Evolutionary conservation across 345 rosid species (phyloP).

Genomic region (Hibiscus trionum): DNA sequence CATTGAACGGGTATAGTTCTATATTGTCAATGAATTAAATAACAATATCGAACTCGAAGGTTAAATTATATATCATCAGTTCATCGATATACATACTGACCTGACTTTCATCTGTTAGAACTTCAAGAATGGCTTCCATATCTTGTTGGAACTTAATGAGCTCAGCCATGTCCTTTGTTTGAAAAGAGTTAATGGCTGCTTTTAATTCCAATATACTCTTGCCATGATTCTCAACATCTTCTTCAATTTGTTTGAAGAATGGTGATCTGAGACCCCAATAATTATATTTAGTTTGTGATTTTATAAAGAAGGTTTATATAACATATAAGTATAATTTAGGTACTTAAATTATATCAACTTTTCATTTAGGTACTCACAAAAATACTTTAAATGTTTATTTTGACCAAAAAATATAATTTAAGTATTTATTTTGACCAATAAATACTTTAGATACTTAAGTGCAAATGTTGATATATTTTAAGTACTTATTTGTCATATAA

Average conservation of each 20-base stretch:
- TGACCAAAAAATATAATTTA: too few relatives aligned
- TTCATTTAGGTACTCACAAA: too few relatives aligned
- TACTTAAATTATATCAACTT: too few relatives aligned
- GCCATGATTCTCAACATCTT: constrained; percentile 43
- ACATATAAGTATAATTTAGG: too few relatives aligned
- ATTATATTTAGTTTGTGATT: background rate
- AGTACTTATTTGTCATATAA: too few relatives aligned
- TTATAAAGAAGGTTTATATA: background rate
- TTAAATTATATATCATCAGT: background rate
- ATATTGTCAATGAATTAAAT: too few relatives aligned
- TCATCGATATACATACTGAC: constrained; percentile 19
- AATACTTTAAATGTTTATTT: too few relatives aligned
- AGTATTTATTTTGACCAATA: too few relatives aligned
- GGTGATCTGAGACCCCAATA: constrained; percentile 36
- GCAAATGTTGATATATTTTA: too few relatives aligned
- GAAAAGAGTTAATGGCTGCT: constrained; percentile 30
- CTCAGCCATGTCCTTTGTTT: constrained; percentile 48
- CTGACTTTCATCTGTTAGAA: constrained; percentile 68
- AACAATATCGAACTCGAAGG: too few relatives aligned
- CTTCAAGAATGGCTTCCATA: constrained; percentile 48
- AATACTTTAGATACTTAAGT: too few relatives aligned
- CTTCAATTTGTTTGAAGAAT: constrained; percentile 63
- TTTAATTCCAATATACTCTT: constrained; percentile 35
- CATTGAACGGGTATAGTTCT: background rate
- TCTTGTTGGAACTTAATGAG: constrained; percentile 40